These are phyloP conservation scores for Lachnellula arida DNA, from an alignment of 2,329 filamentous ascomycete species.

Conservation along the genomic window DNA sequence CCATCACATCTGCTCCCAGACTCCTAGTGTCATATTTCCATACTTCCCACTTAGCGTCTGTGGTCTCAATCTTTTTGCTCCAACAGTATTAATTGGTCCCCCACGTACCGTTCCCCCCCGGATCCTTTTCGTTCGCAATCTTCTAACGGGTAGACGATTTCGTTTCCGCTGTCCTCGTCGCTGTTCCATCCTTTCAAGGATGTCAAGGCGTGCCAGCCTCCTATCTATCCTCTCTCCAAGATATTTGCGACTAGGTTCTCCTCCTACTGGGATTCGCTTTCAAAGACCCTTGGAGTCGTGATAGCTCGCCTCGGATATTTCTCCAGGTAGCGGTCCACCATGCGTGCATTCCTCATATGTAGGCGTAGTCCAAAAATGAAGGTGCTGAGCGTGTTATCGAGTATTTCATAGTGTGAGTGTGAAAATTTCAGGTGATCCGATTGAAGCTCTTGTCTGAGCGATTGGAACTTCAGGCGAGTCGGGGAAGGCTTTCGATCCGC, in stretches of 20 bases:
- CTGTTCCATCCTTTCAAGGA: not conserved
- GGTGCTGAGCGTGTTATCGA: not conserved
- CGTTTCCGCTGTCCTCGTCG: no score
- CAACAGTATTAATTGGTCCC: not conserved
- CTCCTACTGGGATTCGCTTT: not conserved
- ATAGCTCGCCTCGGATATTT: not conserved
- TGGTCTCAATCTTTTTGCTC: not conserved
- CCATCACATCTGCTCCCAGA: not conserved
- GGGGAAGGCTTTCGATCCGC: not conserved
- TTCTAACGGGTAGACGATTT: not conserved
- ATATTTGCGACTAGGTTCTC: not conserved
- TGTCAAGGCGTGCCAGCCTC: not conserved
- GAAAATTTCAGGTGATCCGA: not conserved
- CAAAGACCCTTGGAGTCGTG: not conserved
- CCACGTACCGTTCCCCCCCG: not conserved
- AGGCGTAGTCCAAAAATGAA: not conserved
- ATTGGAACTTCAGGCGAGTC: not conserved
- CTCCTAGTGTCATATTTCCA: not conserved
- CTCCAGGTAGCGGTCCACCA: not conserved
- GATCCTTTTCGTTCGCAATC: not conserved
- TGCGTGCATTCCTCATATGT: not conserved
- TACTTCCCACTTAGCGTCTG: not conserved
- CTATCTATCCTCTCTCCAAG: not conserved
- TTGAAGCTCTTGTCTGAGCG: not conserved
- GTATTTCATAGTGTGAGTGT: not conserved